Evolutionary conservation across 1,284 basidiomycete genomes (phyloP), one percentile per base, ranked within the genome.

Genomic region (Tilletia caries): DNA sequence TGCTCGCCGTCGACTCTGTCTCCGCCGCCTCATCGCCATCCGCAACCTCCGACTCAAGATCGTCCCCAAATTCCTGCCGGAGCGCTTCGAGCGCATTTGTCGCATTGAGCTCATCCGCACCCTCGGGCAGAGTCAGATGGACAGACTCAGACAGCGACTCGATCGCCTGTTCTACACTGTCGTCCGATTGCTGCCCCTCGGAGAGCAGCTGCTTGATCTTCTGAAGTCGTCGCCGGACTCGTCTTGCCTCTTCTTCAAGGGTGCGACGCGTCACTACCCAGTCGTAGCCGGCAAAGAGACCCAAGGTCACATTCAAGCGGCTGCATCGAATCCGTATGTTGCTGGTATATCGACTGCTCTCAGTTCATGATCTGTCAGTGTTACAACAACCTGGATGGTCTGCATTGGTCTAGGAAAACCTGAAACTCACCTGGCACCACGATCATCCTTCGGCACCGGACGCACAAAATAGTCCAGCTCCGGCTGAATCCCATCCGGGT

Each of bases 201-300:
- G 95, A 92, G n/a, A 98, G 89, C 1, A 98, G 86, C 83, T 98
- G 95, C 66, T 91, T 88, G 78, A 98, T 96, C 84, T 92, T 93
- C 64, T 92, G 90, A 52, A 98, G 87, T 29, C 89, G 89, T 67
- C 89, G 89, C 64, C 93, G 89, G 85, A 98, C 92, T 41, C 91
- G 89, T 80, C 91, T 93, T 69, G 92, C 88, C 81, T 95, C 91
- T 65, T 92, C 89, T 81, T 96, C 92, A 67, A 98, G 92, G 4
- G 88, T 88, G 81, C 88, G 90, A 64, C 94, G 89, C 1, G 95
- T 98, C 48, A 88, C 86, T 0, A 84, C 84, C 94, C 95, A 98
- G 81, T 98, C 96, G 79, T 94, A 98, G 0, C 95, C 79, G 1
- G 72, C 73, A 64, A 71, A 73, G 18, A 80, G 72, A 1, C 76